phyloP scores from a whole-genome alignment of 352 stramenopile genomes.

The Phytophthora citrophthora region DNA sequence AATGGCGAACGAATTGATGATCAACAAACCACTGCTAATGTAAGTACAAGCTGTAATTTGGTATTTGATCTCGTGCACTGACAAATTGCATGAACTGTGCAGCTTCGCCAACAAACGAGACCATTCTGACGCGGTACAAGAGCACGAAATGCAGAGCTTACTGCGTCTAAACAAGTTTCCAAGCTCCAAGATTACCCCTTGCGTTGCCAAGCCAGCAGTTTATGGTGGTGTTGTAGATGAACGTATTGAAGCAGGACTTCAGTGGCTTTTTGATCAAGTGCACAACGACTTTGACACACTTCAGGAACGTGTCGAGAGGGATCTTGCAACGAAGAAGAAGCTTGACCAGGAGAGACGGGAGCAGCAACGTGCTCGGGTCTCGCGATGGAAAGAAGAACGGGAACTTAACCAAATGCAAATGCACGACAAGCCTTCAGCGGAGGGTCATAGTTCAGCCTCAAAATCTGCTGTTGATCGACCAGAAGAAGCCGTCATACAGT shows the following conservation, averaged over 20 bases:
- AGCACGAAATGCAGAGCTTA: slow-evolving; percentile 43
- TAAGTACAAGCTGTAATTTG: slow-evolving; percentile 27
- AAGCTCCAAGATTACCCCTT: slow-evolving; percentile 54
- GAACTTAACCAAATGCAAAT: slow-evolving; percentile 65
- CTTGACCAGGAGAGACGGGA: slow-evolving; percentile 60
- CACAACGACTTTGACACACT: slow-evolving; percentile 58
- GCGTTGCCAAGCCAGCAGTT: slow-evolving; percentile 64
- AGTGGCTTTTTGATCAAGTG: slow-evolving; percentile 79
- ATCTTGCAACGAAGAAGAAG: slow-evolving; percentile 64
- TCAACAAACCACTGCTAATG: slow-evolving; percentile 74
- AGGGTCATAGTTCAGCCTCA: slow-evolving; percentile 7
- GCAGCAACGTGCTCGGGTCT: slow-evolving; percentile 67
- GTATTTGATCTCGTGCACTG: neutral
- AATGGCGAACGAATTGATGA: slow-evolving; percentile 63
- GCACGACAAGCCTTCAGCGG: slow-evolving; percentile 52
- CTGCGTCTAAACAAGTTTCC: slow-evolving; percentile 49
- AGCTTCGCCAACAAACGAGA: slow-evolving; percentile 87
- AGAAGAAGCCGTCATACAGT: slow-evolving; percentile 65
- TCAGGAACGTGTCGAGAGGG: slow-evolving; percentile 49
- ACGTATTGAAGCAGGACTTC: slow-evolving; percentile 63
- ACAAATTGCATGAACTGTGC: neutral
- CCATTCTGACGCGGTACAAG: slow-evolving; percentile 40
- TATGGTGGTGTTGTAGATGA: slow-evolving; percentile 64
- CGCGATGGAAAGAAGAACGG: slow-evolving; percentile 76
- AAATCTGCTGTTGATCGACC: slow-evolving; percentile 13